These are phyloP conservation scores for Geosmithia putterillii DNA, from an alignment of 2,329 filamentous ascomycete genomes.

Conservation along the genomic window DNA sequence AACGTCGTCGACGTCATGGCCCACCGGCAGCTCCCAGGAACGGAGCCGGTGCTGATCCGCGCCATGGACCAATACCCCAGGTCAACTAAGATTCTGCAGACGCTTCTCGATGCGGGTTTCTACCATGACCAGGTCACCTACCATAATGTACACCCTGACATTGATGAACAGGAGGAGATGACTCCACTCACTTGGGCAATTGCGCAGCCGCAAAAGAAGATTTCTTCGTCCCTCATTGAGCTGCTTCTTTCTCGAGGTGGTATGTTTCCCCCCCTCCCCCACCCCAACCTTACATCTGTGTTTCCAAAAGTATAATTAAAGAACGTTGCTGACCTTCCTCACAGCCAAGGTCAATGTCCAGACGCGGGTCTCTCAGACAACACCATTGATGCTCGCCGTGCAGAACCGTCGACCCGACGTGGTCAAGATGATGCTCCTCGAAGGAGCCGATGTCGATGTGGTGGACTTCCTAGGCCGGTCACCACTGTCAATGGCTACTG, in stretches of 20 bases:
- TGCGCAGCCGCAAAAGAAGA: constrained; percentile 48
- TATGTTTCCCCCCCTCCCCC: constrained; percentile 11
- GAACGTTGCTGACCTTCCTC: not conserved
- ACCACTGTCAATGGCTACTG: constrained; percentile 47
- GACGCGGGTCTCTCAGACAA: constrained; percentile 36
- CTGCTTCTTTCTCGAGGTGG: constrained; percentile 36
- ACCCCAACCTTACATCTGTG: too few relatives aligned
- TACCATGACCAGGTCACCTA: constrained; percentile 43
- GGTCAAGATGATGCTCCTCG: constrained; percentile 41
- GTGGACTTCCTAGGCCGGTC: constrained; percentile 44
- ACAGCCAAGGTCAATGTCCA: constrained; percentile 45
- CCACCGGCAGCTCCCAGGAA: constrained; percentile 23
- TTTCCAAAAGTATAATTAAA: constrained; percentile 6
- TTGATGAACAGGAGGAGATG: constrained; percentile 39
- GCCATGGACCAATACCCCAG: constrained; percentile 43
- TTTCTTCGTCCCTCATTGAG: constrained; percentile 45
- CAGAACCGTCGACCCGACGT: constrained; percentile 42
- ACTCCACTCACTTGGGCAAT: constrained; percentile 50
- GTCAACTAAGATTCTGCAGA: constrained; percentile 36
- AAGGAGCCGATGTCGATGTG: constrained; percentile 47
- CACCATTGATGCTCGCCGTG: constrained; percentile 48
- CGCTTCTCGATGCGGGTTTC: constrained; percentile 43
- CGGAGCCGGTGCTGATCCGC: constrained; percentile 35
- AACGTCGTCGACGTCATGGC: constrained; percentile 40
- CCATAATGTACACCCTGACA: constrained; percentile 28